Percentiles rank a stretch among this genome's conserved stretches.
These are phyloP conservation scores for Musa beccarii DNA, from an alignment of 176 grass and related monocot species.

Conservation along the genomic window DNA sequence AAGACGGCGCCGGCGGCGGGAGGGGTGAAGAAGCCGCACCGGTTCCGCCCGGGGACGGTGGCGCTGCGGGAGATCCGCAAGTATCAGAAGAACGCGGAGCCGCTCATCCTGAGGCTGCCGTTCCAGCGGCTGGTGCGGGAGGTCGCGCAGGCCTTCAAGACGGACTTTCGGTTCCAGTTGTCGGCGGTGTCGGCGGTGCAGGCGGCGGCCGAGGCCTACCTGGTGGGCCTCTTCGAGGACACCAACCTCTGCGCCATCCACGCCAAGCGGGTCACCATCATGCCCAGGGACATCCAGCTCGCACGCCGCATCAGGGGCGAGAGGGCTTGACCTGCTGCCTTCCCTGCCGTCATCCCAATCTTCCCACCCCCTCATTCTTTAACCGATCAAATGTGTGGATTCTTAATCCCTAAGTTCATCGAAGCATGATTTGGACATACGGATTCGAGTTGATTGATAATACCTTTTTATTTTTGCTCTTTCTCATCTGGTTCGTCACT, in stretches of 20 bases:
- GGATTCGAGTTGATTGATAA: no score
- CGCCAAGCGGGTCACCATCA: conserved; percentile 86
- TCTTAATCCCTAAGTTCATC: no score
- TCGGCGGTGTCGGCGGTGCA: conserved; percentile 61
- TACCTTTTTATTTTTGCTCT: no score
- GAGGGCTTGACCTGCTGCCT: conserved; percentile 36
- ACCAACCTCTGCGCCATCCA: conserved; percentile 95
- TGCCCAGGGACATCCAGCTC: conserved; percentile 94
- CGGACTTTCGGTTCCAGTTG: conserved; percentile 59
- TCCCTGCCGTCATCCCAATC: no score
- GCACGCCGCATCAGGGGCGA: conserved; percentile 74
- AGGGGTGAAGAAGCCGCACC: conserved; percentile 87
- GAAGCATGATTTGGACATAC: no score
- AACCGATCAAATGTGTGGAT: no score
- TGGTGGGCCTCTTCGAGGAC: conserved; percentile 80
- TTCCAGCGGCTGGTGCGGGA: conserved; percentile 73
- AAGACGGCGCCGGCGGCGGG: conserved; percentile 79
- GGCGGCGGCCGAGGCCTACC: conserved; percentile 69
- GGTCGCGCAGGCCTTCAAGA: conserved; percentile 91
- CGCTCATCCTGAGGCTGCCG: conserved; percentile 68
- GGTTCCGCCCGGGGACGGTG: conserved; percentile 60
- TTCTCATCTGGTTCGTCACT: no score
- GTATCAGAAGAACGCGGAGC: conserved; percentile 95
- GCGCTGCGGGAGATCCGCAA: conserved; percentile 69
- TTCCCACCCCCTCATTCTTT: no score